Evolutionary conservation across 495 filamentous ascomycete genomes (phyloP).

Genomic region (Xylaria curta): DNA sequence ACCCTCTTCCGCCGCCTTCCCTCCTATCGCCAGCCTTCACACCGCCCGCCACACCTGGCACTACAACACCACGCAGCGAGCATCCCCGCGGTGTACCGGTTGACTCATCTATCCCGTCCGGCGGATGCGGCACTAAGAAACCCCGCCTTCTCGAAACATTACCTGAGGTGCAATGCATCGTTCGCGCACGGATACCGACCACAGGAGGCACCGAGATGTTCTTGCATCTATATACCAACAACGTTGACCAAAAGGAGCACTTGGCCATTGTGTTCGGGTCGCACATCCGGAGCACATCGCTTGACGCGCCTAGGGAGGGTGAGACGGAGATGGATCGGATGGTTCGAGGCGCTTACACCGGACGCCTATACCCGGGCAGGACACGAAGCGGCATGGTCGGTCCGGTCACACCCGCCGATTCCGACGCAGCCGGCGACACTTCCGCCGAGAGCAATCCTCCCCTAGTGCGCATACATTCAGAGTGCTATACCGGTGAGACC

Average conservation of each 20-base stretch:
- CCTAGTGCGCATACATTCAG: constrained; percentile 92
- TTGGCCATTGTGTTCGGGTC: constrained; percentile 96
- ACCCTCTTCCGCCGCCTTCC: constrained; percentile 45
- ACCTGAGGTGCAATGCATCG: constrained; percentile 79
- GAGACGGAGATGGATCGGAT: constrained; percentile 97
- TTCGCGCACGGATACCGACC: constrained; percentile 84
- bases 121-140: constrained; percentile 59
- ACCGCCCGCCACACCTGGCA: constrained; percentile 77
- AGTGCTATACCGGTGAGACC: constrained; percentile 98
- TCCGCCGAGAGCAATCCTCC: constrained; percentile 49
- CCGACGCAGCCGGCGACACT: constrained; percentile 30
- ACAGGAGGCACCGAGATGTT: constrained; percentile 95
- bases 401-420: constrained; percentile 26
- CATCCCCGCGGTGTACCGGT: constrained; percentile 59
- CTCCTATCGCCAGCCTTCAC: constrained; percentile 81
- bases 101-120: constrained; percentile 57
- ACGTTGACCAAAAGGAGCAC: constrained; percentile 93
- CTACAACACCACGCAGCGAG: constrained; percentile 54
- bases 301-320: constrained; percentile 81
- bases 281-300: constrained; percentile 76
- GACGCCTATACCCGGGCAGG: constrained; percentile 84
- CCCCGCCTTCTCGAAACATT: constrained; percentile 72
- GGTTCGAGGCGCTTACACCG: constrained; percentile 91
- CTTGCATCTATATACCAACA: constrained; percentile 92
- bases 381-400: constrained; percentile 64